Evolutionary conservation across 495 filamentous ascomycete species (phyloP).

Genomic region (Penicillium malachiteum): DNA sequence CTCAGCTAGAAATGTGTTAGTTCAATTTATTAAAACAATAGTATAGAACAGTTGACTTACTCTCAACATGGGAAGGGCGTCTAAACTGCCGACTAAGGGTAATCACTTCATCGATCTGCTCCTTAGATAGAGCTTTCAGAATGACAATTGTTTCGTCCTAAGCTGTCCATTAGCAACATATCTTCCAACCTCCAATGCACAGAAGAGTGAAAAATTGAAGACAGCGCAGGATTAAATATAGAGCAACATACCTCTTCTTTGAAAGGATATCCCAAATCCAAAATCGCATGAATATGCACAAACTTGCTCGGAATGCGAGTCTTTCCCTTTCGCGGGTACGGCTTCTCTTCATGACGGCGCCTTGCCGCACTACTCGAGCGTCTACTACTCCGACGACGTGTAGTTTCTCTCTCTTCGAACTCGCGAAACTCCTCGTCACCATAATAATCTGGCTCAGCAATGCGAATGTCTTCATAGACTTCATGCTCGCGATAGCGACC

Average conservation of each 20-base stretch:
- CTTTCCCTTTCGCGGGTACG: slow-evolving; percentile 80
- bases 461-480: slow-evolving; percentile 62
- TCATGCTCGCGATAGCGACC: slow-evolving; percentile 50
- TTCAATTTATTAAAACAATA: neutral
- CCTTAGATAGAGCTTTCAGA: slow-evolving; percentile 76
- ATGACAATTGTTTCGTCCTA: slow-evolving; percentile 78
- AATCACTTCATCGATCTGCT: slow-evolving; percentile 87
- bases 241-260: slow-evolving; percentile 67
- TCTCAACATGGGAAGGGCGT: slow-evolving; percentile 27
- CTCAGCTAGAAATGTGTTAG: slow-evolving; percentile 22
- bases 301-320: slow-evolving; percentile 78
- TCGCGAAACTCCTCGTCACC: slow-evolving; percentile 66
- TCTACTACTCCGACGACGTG: slow-evolving; percentile 19
- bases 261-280: slow-evolving; percentile 82
- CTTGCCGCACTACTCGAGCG: slow-evolving; percentile 45
- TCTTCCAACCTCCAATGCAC: neutral
- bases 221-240: neutral
- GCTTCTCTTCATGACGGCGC: slow-evolving; percentile 45
- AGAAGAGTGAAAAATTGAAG: neutral
- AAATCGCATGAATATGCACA: slow-evolving; percentile 72
- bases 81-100: slow-evolving; percentile 69
- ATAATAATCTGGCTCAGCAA: slow-evolving; percentile 64
- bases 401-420: slow-evolving; percentile 53
- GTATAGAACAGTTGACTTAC: slow-evolving; percentile 22
- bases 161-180: neutral